These are phyloP conservation scores for Andrographis paniculata DNA, from an alignment of 305 asterid species.

Conservation along the genomic window DNA sequence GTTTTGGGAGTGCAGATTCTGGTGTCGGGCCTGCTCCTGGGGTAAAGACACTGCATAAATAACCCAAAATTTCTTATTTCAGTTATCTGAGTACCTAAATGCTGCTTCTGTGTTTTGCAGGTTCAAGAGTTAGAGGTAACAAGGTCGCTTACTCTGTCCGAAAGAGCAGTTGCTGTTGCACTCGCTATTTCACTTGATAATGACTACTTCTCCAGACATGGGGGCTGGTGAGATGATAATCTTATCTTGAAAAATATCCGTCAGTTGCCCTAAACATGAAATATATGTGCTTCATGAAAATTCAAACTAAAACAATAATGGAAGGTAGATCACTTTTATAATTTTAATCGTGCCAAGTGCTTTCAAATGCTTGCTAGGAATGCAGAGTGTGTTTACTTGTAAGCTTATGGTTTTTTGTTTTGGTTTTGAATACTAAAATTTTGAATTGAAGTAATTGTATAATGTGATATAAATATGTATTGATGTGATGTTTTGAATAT, in stretches of 20 bases:
- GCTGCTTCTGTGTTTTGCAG: constrained; percentile 29
- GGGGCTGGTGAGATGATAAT: constrained; percentile 69
- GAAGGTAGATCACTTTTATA: neutral
- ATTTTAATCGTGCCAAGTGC: neutral
- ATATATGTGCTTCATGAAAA: too few relatives aligned
- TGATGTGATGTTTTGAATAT: too few relatives aligned
- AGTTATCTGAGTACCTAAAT: constrained; percentile 18
- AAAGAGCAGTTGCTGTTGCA: constrained; percentile 89
- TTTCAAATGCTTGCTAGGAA: neutral
- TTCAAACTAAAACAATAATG: too few relatives aligned
- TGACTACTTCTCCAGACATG: constrained; percentile 90
- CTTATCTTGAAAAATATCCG: neutral
- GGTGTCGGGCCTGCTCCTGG: constrained; percentile 42
- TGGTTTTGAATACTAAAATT: too few relatives aligned
- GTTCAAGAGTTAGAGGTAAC: constrained; percentile 61
- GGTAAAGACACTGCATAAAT: constrained; percentile 36
- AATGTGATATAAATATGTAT: too few relatives aligned
- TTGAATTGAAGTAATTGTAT: too few relatives aligned
- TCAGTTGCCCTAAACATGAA: too few relatives aligned
- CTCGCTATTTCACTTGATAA: constrained; percentile 88
- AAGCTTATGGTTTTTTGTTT: too few relatives aligned
- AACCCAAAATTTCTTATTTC: constrained; percentile 2
- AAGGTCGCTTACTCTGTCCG: constrained; percentile 69
- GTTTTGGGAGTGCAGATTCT: constrained; percentile 66
- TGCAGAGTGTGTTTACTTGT: too few relatives aligned